Conservation (phyloP, 2,329 filamentous ascomycete species). For the Fusarium nygamai region DNA sequence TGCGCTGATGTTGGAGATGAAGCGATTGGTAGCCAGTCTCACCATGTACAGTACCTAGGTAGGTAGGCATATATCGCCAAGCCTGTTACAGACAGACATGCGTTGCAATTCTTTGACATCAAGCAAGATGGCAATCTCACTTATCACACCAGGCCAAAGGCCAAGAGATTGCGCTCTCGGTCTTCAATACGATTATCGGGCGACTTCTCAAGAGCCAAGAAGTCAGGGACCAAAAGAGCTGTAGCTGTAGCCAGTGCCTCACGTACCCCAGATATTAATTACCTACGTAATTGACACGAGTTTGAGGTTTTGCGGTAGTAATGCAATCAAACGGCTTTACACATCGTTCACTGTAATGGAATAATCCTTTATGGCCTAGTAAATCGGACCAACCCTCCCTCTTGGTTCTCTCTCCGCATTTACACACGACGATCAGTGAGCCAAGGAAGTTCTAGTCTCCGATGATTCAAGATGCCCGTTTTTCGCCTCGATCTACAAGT, state of each 20-base stretch:
- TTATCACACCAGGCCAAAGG: neutral
- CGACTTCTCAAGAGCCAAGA: slow-evolving; percentile 5
- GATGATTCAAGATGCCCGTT: slow-evolving; percentile 19
- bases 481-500: slow-evolving; percentile 1
- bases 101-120: neutral
- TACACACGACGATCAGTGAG: slow-evolving; percentile 20
- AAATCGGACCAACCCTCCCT: slow-evolving; percentile 6
- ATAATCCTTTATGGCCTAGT: slow-evolving; percentile 15
- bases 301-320: slow-evolving; percentile 22
- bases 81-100: slow-evolving; percentile 24
- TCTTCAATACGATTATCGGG: neutral
- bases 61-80: slow-evolving; percentile 9
- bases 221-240: neutral
- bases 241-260: slow-evolving; percentile 26
- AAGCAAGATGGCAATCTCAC: neutral
- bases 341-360: slow-evolving; percentile 33
- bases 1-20: neutral
- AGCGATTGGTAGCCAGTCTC: neutral
- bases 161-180: neutral
- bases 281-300: neutral
- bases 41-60: neutral
- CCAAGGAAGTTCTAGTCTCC: slow-evolving; percentile 12
- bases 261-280: slow-evolving; percentile 19
- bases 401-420: slow-evolving; percentile 25
- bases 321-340: slow-evolving; percentile 34